A percentile compares a stretch with the other conserved stretches of the same genome.
These are phyloP conservation scores for Penicillium goetzii DNA, from an alignment of 495 filamentous ascomycete species.

Conservation along the genomic window DNA sequence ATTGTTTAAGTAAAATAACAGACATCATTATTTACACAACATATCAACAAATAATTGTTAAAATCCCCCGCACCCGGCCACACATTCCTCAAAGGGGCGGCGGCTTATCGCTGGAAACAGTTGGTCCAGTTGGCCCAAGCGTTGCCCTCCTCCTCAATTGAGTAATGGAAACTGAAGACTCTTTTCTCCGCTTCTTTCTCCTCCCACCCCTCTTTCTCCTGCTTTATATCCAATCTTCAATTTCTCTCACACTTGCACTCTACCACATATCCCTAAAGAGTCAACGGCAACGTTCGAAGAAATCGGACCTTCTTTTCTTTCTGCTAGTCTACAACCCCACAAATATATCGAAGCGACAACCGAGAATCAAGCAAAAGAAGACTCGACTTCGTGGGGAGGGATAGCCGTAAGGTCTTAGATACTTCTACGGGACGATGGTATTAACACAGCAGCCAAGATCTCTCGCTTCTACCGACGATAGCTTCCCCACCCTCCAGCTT, in stretches of 20 bases:
- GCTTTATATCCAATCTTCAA: neutral
- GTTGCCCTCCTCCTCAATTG: neutral
- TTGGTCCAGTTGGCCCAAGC: conserved; percentile 4
- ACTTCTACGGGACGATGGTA: conserved; percentile 51
- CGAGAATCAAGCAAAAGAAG: conserved; percentile 11
- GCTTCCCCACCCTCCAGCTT: conserved; percentile 76
- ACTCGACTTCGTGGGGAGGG: conserved; percentile 30
- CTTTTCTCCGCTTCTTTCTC: conserved; percentile 13
- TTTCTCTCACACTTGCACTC: neutral
- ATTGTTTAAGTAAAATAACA: neutral
- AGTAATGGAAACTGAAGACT: conserved; percentile 20
- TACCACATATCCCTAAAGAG: neutral
- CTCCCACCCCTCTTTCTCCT: neutral
- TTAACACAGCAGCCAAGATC: conserved; percentile 56
- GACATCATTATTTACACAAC: neutral
- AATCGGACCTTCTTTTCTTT: neutral
- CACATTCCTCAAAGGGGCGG: conserved; percentile 9
- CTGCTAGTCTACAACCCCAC: neutral
- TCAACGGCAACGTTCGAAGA: neutral
- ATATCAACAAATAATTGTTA: too few species aligned
- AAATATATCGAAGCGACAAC: neutral
- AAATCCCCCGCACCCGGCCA: neutral
- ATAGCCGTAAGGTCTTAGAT: conserved; percentile 54
- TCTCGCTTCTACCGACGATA: conserved; percentile 38
- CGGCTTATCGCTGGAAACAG: conserved; percentile 1